A percentile compares a stretch with the other conserved stretches of the same genome.
Evolutionary conservation across 345 rosid genomes (phyloP).

Genomic region (Gossypium stocksii): DNA sequence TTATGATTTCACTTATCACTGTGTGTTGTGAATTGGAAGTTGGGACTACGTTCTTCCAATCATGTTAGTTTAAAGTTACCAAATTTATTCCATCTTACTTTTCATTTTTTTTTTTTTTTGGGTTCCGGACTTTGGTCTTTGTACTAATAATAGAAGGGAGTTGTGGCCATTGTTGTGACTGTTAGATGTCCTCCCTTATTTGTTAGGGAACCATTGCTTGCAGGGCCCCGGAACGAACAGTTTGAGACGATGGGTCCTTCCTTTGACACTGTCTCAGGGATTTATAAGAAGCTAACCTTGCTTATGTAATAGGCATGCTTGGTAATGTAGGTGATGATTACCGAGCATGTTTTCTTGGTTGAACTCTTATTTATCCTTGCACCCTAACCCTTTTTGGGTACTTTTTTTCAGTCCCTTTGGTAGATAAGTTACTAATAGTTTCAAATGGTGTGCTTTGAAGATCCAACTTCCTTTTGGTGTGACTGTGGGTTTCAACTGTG

Average conservation of each 20-base stretch:
- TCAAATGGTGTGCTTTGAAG: neutral
- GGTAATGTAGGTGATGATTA: neutral
- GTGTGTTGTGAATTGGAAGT: neutral
- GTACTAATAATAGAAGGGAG: neutral
- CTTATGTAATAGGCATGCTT: neutral
- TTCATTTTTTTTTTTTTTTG: neutral
- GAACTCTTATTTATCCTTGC: neutral
- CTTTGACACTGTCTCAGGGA: neutral
- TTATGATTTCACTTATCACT: neutral
- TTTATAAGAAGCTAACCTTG: neutral
- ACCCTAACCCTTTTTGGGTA: neutral
- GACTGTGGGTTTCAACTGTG: neutral
- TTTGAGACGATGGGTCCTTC: neutral
- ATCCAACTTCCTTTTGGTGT: neutral
- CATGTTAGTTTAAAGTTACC: neutral
- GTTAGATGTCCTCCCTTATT: neutral
- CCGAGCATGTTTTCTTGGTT: neutral
- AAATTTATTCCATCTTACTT: neutral
- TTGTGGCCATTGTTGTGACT: conserved; percentile 3
- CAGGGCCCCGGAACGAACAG: neutral
- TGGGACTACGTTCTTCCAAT: neutral
- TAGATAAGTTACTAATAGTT: neutral
- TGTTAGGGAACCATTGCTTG: neutral
- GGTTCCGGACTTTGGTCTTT: neutral
- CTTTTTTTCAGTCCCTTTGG: neutral